phyloP scores from a whole-genome alignment of 352 stramenopile species.

The Plasmopara muralis region DNA sequence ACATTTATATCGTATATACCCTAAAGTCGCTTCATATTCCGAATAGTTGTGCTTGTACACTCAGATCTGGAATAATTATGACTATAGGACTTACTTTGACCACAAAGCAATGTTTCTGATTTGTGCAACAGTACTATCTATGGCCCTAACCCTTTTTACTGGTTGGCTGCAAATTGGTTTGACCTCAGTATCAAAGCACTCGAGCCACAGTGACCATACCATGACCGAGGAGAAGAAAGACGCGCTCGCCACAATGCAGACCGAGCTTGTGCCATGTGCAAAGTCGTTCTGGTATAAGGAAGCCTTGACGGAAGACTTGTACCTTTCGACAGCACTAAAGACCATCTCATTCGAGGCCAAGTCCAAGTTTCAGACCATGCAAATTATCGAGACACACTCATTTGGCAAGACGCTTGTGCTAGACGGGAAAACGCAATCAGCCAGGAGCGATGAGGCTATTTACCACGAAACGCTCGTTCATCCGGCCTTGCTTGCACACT shows the following conservation, averaged over 20 bases:
- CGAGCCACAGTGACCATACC: too few relatives aligned
- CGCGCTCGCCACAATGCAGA: conserved; percentile 31
- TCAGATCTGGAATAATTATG: too few relatives aligned
- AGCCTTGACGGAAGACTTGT: conserved; percentile 84
- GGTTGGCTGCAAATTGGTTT: too few relatives aligned
- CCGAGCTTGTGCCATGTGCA: conserved; percentile 43
- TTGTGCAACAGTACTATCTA: too few relatives aligned
- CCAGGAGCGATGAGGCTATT: conserved; percentile 90
- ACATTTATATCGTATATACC: too few relatives aligned
- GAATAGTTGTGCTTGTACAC: too few relatives aligned
- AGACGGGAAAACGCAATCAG: conserved; percentile 93
- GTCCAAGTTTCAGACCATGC: conserved; percentile 90
- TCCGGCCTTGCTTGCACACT: conserved; percentile 85
- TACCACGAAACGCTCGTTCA: conserved; percentile 96
- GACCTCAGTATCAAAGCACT: too few relatives aligned
- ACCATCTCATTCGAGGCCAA: conserved; percentile 79
- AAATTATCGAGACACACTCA: conserved; percentile 90
- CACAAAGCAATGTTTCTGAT: too few relatives aligned
- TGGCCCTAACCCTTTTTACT: too few relatives aligned
- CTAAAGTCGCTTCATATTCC: too few relatives aligned
- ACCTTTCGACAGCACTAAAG: conserved; percentile 85
- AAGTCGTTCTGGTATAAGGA: conserved; percentile 85
- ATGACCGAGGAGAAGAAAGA: conserved; percentile 27
- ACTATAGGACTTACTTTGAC: too few relatives aligned
- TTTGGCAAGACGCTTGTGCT: conserved; percentile 95